Percentiles rank a stretch among this genome's conserved stretches.
Evolutionary conservation across 352 stramenopile genomes (phyloP).

Genomic region (Pythium diclinum): DNA sequence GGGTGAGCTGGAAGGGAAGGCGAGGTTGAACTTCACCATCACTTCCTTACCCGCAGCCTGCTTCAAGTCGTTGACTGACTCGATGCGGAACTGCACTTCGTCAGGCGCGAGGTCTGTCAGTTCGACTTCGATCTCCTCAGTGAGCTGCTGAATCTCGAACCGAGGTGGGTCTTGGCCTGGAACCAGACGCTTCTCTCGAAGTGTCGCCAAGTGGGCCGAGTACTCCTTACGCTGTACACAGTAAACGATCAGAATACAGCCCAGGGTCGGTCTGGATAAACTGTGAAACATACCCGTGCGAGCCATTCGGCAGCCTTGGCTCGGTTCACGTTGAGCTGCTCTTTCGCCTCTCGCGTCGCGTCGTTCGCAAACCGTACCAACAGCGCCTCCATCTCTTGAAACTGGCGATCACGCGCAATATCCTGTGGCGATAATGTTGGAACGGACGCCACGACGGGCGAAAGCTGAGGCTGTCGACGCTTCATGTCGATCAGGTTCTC

Average conservation of each 20-base stretch:
- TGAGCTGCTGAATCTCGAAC: slow-evolving; percentile 41
- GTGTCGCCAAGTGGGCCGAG: slow-evolving; percentile 39
- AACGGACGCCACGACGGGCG: no score
- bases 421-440: slow-evolving; percentile 12
- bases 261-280: no score
- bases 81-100: slow-evolving; percentile 48
- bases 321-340: slow-evolving; percentile 45
- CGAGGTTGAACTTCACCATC: slow-evolving; percentile 74
- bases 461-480: slow-evolving; percentile 16
- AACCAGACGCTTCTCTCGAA: slow-evolving; percentile 50
- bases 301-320: slow-evolving; percentile 53
- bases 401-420: slow-evolving; percentile 28
- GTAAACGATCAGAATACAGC: neutral
- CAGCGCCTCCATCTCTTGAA: slow-evolving; percentile 58
- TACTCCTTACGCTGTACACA: slow-evolving; percentile 56
- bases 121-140: slow-evolving; percentile 44
- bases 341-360: slow-evolving; percentile 46
- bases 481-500: slow-evolving; percentile 58
- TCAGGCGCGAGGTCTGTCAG: slow-evolving; percentile 44
- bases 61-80: slow-evolving; percentile 41
- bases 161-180: slow-evolving; percentile 44
- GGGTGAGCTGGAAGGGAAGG: slow-evolving; percentile 51
- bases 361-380: slow-evolving; percentile 67
- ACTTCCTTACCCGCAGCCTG: slow-evolving; percentile 45
- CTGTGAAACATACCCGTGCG: slow-evolving; percentile 50